Base-by-base conservation (phyloP, 768 basidiomycete species). In the Auricularia sp. region DNA sequence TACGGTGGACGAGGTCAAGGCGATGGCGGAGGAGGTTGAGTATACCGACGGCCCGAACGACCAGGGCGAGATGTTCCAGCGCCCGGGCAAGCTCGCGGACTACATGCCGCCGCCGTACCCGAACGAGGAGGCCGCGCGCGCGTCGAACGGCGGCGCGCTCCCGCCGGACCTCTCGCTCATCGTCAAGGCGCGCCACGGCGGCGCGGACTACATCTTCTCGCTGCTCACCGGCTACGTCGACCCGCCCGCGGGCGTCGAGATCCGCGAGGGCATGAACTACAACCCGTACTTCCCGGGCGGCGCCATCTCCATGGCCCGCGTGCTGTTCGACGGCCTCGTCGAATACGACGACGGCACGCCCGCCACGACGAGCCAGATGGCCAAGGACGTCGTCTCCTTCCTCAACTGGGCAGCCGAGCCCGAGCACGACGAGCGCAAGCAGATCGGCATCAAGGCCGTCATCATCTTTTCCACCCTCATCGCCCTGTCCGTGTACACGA, bases 271-370 rank as follows among this genome's bases (percentile, higher is more conserved):
- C 69, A 90, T 98, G 92, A 97, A 95, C 84, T 98, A 97, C 83
- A 93, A 93, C 79, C 93, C 94, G 21, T 98, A 88, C 81, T 99
- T 99, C 90, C 96, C 96, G 51, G 94, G 97, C 63, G 96, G 95
- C 72, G 94, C 94, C 68, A 98, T 98, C 66, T 90, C 92, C 73
- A 99, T 99, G 97, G 94, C 93, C 62, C 92, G 96, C 72, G 86
- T 98, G 42, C 79, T 98, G 68, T 98, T 91, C 73, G 97, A 98
- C 71, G 95, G 93, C 44, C 76, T 98, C 56, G 96, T 98, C 64
- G 97, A 99, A 76, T 99, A 91, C 74, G 90, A 92, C 0, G 97
- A 99, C 73, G 93, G 90, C 61, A 98, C 97, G 3, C 94, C 97
- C 14, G 92, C 96, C 12, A 99, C 97, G 60, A 88, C 93, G 5